Evolutionary conservation across 2,329 filamentous ascomycete genomes (phyloP).

Genomic region (Epichloe sibirici): DNA sequence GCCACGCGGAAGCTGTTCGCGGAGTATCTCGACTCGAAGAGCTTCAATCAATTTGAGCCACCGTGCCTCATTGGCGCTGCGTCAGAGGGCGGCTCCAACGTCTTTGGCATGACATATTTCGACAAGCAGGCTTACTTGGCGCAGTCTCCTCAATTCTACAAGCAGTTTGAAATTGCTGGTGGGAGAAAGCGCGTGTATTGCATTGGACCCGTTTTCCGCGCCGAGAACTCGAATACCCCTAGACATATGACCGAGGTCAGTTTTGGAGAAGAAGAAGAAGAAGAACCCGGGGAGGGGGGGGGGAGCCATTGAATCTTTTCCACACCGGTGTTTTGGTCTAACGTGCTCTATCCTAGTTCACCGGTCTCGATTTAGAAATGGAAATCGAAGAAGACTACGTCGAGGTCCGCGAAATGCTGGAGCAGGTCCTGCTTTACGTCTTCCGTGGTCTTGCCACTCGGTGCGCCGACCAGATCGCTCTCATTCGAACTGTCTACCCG

Average conservation of each 20-base stretch:
- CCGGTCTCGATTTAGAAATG: constrained; percentile 82
- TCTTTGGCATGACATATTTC: constrained; percentile 87
- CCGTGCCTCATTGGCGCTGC: constrained; percentile 83
- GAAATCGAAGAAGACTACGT: constrained; percentile 69
- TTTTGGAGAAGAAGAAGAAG: not conserved
- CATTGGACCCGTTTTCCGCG: constrained; percentile 70
- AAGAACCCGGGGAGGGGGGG: not conserved
- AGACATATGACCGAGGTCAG: constrained; percentile 67
- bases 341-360: constrained; percentile 36
- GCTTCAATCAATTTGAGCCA: constrained; percentile 77
- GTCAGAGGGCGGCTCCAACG: constrained; percentile 84
- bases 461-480: constrained; percentile 60
- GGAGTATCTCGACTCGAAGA: constrained; percentile 62
- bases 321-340: not conserved
- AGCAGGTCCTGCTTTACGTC: constrained; percentile 65
- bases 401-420: constrained; percentile 61
- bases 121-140: constrained; percentile 69
- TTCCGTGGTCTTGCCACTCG: constrained; percentile 46
- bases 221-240: constrained; percentile 77
- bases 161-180: constrained; percentile 75
- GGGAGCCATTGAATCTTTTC: not conserved
- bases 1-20: constrained; percentile 56
- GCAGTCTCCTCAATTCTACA: constrained; percentile 76
- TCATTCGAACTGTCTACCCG: constrained; percentile 61
- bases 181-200: constrained; percentile 68